Evolutionary conservation across 202 grass and related monocot species (phyloP).

Genomic region (Zizania palustris): DNA sequence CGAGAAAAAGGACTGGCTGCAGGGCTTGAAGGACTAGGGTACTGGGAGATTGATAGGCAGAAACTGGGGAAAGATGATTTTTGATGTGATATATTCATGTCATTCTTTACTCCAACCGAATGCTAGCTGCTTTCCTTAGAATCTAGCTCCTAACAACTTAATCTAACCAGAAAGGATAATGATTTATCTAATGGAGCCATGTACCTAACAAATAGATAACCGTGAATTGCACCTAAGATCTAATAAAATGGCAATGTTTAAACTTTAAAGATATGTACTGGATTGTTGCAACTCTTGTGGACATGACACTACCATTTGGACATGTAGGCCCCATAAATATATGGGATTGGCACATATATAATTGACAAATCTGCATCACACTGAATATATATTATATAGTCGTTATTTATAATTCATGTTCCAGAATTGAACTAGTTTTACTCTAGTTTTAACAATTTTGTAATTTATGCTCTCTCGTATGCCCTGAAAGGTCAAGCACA

Average conservation of each 20-base stretch:
- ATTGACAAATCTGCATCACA: constrained; percentile 15
- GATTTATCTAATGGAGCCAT: not conserved
- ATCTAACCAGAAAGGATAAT: not conserved
- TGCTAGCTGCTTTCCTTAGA: not conserved
- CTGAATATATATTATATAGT: not conserved
- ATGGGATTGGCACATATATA: not conserved
- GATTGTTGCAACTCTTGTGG: not conserved
- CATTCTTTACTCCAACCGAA: not conserved
- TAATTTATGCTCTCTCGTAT: constrained; percentile 40
- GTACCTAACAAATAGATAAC: not conserved
- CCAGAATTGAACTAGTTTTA: constrained; percentile 22
- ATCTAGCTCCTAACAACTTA: not conserved
- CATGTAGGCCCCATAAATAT: not conserved
- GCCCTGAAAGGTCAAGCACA: constrained; percentile 66
- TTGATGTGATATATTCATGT: not conserved
- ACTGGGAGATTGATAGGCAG: not conserved
- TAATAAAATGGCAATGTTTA: not conserved
- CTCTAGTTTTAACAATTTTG: constrained; percentile 9
- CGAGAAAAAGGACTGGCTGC: not conserved
- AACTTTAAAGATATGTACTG: not conserved
- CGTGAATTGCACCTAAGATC: not conserved
- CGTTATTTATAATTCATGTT: not conserved
- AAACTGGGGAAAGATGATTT: not conserved
- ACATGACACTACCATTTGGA: not conserved
- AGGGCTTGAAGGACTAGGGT: not conserved